Conservation (phyloP, 139 green algal species). For the Chlorella sp. region DNA sequence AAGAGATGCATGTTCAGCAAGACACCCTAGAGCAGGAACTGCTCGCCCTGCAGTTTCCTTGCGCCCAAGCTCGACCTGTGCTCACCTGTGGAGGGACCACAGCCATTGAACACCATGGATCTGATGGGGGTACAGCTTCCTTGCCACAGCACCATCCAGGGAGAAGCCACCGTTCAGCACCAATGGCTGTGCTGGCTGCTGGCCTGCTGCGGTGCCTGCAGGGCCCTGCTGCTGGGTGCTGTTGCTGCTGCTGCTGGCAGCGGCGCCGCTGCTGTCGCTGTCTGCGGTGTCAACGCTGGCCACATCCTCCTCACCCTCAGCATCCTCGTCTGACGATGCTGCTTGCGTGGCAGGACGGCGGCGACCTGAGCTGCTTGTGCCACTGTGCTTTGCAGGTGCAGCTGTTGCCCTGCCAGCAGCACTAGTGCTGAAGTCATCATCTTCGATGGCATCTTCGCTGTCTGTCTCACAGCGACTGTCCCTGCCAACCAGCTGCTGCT, state of each 20-base stretch:
- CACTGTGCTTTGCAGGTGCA: no score
- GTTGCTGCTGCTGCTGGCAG: not conserved
- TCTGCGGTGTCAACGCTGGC: no score
- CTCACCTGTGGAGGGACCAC: conserved; percentile 47
- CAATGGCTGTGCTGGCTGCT: not conserved
- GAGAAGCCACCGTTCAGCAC: not conserved
- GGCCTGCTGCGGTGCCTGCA: not conserved
- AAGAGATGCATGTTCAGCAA: not conserved
- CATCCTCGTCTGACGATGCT: no score
- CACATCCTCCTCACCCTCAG: no score
- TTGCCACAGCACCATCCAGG: not conserved
- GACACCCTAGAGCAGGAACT: not conserved
- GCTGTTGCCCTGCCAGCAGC: no score
- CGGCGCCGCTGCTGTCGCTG: not conserved
- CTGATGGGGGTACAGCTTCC: conserved; percentile 3
- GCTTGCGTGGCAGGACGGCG: no score
- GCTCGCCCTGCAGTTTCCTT: conserved; percentile 53
- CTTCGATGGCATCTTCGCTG: no score
- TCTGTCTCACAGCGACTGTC: no score
- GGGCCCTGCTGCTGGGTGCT: not conserved
- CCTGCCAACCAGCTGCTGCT: no score
- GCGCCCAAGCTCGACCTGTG: conserved; percentile 72
- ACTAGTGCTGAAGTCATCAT: no score
- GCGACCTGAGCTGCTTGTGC: no score
- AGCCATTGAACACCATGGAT: conserved; percentile 77